phyloP scores from a whole-genome alignment of 1,284 basidiomycete species.

The Thecaphora frezii region DNA sequence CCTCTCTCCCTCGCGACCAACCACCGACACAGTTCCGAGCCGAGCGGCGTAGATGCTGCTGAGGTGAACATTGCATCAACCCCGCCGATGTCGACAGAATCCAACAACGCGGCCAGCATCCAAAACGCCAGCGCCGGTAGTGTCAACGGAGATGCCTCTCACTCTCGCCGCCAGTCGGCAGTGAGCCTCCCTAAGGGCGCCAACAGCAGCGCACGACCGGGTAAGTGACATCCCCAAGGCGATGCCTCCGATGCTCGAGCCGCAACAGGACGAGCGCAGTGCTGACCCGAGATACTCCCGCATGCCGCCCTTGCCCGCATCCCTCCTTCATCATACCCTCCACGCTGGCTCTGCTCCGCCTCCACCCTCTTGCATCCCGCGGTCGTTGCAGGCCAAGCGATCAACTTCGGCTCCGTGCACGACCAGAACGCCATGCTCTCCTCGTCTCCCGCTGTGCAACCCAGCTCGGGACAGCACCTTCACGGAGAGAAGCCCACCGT shows the following conservation, averaged over 20 bases:
- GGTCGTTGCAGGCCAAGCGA: conserved; percentile 42
- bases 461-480: conserved; percentile 52
- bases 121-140: conserved; percentile 31
- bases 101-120: conserved; percentile 24
- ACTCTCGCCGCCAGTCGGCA: conserved; percentile 44
- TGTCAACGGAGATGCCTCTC: conserved; percentile 32
- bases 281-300: too few relatives aligned
- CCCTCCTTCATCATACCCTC: not conserved
- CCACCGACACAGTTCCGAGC: not conserved
- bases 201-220: conserved; percentile 14
- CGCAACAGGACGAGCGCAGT: too few relatives aligned
- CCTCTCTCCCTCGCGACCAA: not conserved
- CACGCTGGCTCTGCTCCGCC: not conserved
- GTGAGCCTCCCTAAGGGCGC: conserved; percentile 51
- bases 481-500: conserved; percentile 56
- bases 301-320: not conserved
- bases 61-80: conserved; percentile 1
- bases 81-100: conserved; percentile 43
- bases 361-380: too few relatives aligned
- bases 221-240: too few relatives aligned
- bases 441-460: conserved; percentile 60
- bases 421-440: conserved; percentile 60
- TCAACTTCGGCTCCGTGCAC: conserved; percentile 61
- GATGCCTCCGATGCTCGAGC: too few relatives aligned
- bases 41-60: not conserved